Evolutionary conservation across 2,329 filamentous ascomycete genomes (phyloP), one percentile per base, ranked within the genome.

Genomic region (Biscogniauxia mediterranea): DNA sequence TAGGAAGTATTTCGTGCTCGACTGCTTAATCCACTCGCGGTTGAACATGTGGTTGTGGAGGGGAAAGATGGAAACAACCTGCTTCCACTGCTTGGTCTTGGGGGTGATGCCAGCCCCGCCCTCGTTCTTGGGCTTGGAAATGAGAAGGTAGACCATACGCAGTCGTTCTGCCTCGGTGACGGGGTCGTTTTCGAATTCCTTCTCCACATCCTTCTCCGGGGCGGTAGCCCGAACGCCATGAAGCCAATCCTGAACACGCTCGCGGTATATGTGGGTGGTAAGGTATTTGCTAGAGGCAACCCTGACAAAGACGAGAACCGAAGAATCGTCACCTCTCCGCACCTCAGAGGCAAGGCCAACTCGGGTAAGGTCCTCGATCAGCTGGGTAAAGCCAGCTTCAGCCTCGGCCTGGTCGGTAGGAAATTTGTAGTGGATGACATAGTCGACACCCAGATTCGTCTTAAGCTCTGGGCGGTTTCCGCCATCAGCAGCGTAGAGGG

Each of bases 241-340:
- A 38, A 98, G 86, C 92, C 93, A 99, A 77, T 98, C 95, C 73
- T 93, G 91, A 19, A 97, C 88, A 66, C 95, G 87, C 59, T 91
- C 91, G 66, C 92, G 87, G 76, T 97, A 96, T 55, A 97, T 85
- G 70, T 96, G 91, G 66, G 88, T 87, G 62, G 85, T 85, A 62
- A 99, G 82, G 65, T 93, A 86, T 68, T 87, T 82, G 64, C 89
- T 83, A 21, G 92, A 93, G 42, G 89, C 88, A 51, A 96, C 86
- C 72, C 89, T 90, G 72, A 93, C 84, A 74, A 97, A 97, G 68
- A 98, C 79, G 54, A 98, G 82, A 49, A 98, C 80, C 2, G 91
- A 91, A 59, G 85, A 82, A 26, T 87, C 84, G 66, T 90, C 87
- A 60, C 92, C 93, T 69, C 88, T 87, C 65, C 95, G 90, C 56